Conservation (phyloP, 768 basidiomycete species). For the Mycena amicta region DNA sequence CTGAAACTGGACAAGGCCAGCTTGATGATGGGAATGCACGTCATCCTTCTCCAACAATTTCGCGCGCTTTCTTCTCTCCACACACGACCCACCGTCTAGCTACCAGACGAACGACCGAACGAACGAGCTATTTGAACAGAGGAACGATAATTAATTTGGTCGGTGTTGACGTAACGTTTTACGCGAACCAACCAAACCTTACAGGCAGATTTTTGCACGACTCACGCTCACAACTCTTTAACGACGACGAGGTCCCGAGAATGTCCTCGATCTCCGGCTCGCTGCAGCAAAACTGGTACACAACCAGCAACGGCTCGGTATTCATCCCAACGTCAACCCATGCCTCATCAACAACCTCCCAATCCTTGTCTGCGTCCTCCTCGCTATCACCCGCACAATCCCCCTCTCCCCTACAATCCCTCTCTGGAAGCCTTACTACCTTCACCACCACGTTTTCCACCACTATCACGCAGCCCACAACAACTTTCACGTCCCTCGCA, state of each 20-base stretch:
- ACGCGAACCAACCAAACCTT: not conserved
- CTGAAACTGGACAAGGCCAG: not conserved
- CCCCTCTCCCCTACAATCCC: not conserved
- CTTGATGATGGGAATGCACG: not conserved
- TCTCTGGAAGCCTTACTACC: slow-evolving; percentile 9
- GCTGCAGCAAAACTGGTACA: slow-evolving; percentile 18
- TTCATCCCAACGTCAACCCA: slow-evolving; percentile 13
- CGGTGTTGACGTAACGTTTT: not conserved
- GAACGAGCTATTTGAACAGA: not conserved
- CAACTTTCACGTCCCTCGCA: slow-evolving; percentile 17
- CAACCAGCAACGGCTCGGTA: slow-evolving; percentile 21
- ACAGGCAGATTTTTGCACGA: too few relatives aligned
- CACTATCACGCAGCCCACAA: slow-evolving; percentile 11
- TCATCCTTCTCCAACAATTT: not conserved
- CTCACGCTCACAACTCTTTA: not conserved
- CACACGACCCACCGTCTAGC: not conserved
- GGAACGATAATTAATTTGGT: not conserved
- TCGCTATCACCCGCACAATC: not conserved
- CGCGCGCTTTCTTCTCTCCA: not conserved
- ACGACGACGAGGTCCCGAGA: not conserved
- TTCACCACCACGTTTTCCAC: slow-evolving; percentile 18
- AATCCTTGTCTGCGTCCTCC: not conserved
- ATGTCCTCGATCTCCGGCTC: not conserved
- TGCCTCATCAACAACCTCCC: too few relatives aligned
- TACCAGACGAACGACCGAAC: not conserved